Evolutionary conservation across 2,329 filamentous ascomycete species (phyloP).

Genomic region (Dryadomyces sulphureus): DNA sequence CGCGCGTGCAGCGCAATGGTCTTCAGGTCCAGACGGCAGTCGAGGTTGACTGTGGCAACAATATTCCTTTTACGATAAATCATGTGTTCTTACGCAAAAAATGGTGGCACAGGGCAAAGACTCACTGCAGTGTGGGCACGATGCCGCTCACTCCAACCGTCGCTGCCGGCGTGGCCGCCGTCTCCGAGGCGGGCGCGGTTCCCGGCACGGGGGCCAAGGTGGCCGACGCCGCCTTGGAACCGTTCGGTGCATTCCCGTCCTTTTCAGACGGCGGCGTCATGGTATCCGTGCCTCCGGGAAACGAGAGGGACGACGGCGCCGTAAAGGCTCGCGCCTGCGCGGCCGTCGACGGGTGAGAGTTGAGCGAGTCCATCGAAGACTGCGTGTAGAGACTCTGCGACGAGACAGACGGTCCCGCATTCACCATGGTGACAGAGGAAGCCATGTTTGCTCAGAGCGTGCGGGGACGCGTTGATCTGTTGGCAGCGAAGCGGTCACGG

Average conservation of each 20-base stretch:
- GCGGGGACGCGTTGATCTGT: no score
- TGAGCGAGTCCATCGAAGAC: slow-evolving; percentile 64
- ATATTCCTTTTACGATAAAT: slow-evolving; percentile 61
- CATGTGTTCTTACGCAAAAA: slow-evolving; percentile 10
- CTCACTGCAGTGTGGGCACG: slow-evolving; percentile 84
- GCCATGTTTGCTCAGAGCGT: slow-evolving; percentile 6
- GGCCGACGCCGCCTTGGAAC: slow-evolving; percentile 6
- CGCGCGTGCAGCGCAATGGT: slow-evolving; percentile 96
- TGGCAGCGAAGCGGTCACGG: background rate
- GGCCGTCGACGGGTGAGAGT: slow-evolving; percentile 83
- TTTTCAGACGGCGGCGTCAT: slow-evolving; percentile 12
- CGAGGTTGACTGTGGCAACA: slow-evolving; percentile 96
- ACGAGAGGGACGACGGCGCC: slow-evolving; percentile 80
- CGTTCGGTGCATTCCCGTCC: slow-evolving; percentile 10
- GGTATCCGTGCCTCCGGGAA: slow-evolving; percentile 43
- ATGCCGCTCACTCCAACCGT: slow-evolving; percentile 80
- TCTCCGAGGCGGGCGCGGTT: slow-evolving; percentile 4
- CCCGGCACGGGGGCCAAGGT: slow-evolving; percentile 8
- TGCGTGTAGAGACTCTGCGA: slow-evolving; percentile 11
- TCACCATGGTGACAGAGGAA: slow-evolving; percentile 9
- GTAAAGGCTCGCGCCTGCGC: slow-evolving; percentile 93
- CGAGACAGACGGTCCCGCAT: slow-evolving; percentile 6
- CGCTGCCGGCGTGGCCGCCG: slow-evolving; percentile 65
- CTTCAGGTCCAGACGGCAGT: slow-evolving; percentile 96
- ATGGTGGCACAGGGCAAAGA: slow-evolving; percentile 17